Base-by-base conservation (phyloP, 2,329 filamentous ascomycete species). In the Botryotinia convoluta region DNA sequence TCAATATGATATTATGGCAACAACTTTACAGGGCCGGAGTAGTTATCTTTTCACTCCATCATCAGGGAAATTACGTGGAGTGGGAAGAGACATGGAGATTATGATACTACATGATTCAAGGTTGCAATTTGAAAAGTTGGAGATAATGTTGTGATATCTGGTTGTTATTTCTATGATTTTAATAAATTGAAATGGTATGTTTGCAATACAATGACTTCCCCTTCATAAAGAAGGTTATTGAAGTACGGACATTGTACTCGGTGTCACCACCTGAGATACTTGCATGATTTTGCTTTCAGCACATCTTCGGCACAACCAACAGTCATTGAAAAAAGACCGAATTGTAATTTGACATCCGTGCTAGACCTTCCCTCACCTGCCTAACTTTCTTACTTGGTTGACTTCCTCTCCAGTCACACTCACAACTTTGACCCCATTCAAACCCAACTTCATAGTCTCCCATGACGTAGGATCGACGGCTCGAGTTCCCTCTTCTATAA, bases 341-440 rank as follows among this genome's bases (percentile, higher is more conserved):
- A 92, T 95, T 96, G 95, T 90, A 98, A 97, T 97, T 97, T 97
- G 94, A 98, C 94, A 97, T 97, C 93, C 92, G 93, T 97, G 95
- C 95, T 95, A 78, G 72, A 48, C 42, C 68, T 45, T 10, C 32
- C 32, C 29, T 69, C 71, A 69, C 12, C 60, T 44, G 18, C 22
- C 45, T 16, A 60, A 39, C 0, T 12, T 51, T 64, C 69, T 64
- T 54, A 71, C 72, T 71, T 57, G 69, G 14, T 57, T 61, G 51
- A 93, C 84, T 81, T 91, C 88, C 64, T 84, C 82, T 10, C 88
- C 86, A 54, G 87, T 84, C 74, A 87, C 82, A 71, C 83, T 84
- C 61, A 96, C 86, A 69, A 96, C 84, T 63, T 80, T 83, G 48
- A 95, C 90, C 0, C 92, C 93, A 20, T 82, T 83, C 59, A 81